Base-by-base conservation (phyloP, 345 rosid species). In the Lepidium sativum region DNA sequence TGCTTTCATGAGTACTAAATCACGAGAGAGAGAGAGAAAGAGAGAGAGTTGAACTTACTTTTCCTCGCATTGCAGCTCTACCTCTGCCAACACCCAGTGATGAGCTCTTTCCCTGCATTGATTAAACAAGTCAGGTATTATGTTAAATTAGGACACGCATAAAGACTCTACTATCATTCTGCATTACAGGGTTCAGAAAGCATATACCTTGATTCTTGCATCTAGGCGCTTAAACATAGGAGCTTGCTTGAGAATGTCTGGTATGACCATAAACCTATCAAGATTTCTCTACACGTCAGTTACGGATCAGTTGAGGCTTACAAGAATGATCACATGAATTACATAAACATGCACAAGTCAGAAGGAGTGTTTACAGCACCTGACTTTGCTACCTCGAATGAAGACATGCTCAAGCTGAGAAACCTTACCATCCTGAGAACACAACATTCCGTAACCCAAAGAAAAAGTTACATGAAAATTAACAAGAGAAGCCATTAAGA, bases 161-260 rank as follows among this genome's bases (percentile, higher is more conserved):
- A 53, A 20, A 45, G 25, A 43, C 15, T 14, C 29, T 49, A 8
- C 1, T 1, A 51, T 27, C 8, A 17, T 18, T 53, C 61, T 16
- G 29, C 37, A 31, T 67, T 67, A 16, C 14, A 63, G 27, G 44
- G 53, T 50, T 42, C 33, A 40, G 27, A 59, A 65, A 54, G 52
- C 10, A 47, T 10, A 52, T 77, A 83, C 97, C 95, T 91, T 95
- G 79, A 95, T 95, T 78, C 95, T 88, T 70, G 99, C 97, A 80
- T 95, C 99, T 61, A 88, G 78, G 21, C 96, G 96, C 78, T 91
- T 95, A 82, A 91, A 95, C 97, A 95, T 95, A 8, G 99, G 97
- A 68, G 99, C 96, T 48, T 90, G 86, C 83, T 94, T 94, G 66
- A 90, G 80, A 95, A 94, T 94, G 78, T 95, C 99, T 13, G 97